phyloP scores from a whole-genome alignment of 345 rosid species.

The Acer campestre region DNA sequence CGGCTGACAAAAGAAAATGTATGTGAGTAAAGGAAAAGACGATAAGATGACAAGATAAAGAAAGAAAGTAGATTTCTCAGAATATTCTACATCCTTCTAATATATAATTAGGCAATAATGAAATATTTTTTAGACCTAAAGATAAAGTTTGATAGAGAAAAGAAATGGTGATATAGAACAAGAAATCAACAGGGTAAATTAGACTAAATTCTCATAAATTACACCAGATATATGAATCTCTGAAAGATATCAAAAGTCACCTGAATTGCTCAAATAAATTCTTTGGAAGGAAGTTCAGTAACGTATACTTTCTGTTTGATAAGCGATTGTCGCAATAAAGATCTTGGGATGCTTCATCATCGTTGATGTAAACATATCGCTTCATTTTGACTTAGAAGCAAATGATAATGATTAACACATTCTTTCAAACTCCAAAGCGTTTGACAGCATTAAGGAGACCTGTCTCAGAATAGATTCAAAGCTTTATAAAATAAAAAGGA shows the following conservation, averaged over 20 bases:
- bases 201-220: not conserved
- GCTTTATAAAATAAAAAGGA: conserved; percentile 13
- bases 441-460: conserved; percentile 16
- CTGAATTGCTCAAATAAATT: conserved; percentile 97
- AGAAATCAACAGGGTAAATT: not conserved
- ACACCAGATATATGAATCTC: not conserved
- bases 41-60: not conserved
- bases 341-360: conserved; percentile 70
- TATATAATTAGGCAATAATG: not conserved
- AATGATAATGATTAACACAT: conserved; percentile 10
- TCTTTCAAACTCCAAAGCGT: conserved; percentile 31
- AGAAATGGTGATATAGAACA: conserved; percentile 2
- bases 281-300: conserved; percentile 88
- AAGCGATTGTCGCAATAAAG: conserved; percentile 82
- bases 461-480: conserved; percentile 1
- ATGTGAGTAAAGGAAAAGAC: conserved; percentile 5
- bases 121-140: not conserved
- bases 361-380: conserved; percentile 86
- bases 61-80: not conserved
- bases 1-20: conserved; percentile 64
- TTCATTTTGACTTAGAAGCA: conserved; percentile 57
- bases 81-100: not conserved
- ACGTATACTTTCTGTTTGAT: conserved; percentile 86
- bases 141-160: not conserved
- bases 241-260: conserved; percentile 32